A percentile compares a stretch with the other conserved stretches of the same genome.
phyloP scores from a whole-genome alignment of 257 asterid genomes.

The Solanum bulbocastanum region DNA sequence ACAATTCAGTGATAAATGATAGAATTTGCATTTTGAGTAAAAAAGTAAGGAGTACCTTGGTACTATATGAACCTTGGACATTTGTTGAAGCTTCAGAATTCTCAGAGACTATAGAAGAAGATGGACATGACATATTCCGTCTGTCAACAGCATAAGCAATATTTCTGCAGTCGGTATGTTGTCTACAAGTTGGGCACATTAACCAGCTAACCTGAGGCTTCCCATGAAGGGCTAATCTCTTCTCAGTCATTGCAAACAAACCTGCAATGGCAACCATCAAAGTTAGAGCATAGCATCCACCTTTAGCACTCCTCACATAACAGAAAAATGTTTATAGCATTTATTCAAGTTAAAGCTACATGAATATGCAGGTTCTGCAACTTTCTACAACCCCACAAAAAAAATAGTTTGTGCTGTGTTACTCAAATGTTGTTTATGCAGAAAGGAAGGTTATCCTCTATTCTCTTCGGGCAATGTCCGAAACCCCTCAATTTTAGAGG shows the following conservation, averaged over 20 bases:
- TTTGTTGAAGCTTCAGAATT: constrained; percentile 44
- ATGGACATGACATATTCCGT: constrained; percentile 17
- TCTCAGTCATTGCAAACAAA: constrained; percentile 77
- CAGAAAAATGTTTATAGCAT: neutral
- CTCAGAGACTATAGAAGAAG: constrained; percentile 16
- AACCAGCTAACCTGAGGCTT: constrained; percentile 44
- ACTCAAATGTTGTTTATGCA: neutral
- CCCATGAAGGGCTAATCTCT: constrained; percentile 37
- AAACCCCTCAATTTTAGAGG: neutral
- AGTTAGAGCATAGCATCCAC: neutral
- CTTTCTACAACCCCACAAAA: neutral
- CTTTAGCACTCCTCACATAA: neutral
- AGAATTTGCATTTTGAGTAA: neutral
- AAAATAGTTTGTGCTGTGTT: neutral
- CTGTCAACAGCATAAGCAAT: constrained; percentile 80
- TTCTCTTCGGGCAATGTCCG: neutral
- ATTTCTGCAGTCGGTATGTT: constrained; percentile 66
- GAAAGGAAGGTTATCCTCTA: neutral
- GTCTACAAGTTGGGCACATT: constrained; percentile 93
- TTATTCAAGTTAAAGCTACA: neutral
- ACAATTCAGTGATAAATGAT: neutral
- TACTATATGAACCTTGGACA: constrained; percentile 90
- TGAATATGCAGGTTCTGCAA: neutral
- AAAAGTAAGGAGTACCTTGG: constrained; percentile 44
- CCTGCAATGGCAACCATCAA: constrained; percentile 33